Conservation (phyloP, 2,329 filamentous ascomycete species). For the Zymoseptoria pseudotritici region DNA sequence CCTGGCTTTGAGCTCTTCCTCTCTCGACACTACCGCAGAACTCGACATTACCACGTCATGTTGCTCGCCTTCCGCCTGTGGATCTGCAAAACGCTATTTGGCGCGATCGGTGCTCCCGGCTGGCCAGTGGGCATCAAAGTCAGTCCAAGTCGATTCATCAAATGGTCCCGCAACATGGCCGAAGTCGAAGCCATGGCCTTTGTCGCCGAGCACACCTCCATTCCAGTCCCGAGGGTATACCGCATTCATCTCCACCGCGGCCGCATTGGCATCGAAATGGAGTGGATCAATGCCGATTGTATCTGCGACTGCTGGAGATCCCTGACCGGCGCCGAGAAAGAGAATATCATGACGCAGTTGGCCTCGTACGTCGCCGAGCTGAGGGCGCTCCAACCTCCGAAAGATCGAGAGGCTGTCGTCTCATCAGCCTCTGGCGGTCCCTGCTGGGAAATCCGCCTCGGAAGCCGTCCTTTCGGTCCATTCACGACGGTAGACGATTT, state of each 20-base stretch:
- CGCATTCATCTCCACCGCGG: slow-evolving; percentile 36
- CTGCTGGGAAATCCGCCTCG: slow-evolving; percentile 8
- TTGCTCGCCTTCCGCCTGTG: slow-evolving; percentile 3
- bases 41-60: not conserved
- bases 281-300: slow-evolving; percentile 8
- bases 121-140: not conserved
- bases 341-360: not conserved
- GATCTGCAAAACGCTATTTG: not conserved
- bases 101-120: not conserved
- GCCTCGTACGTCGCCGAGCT: slow-evolving; percentile 4
- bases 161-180: slow-evolving; percentile 9
- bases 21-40: too few species aligned
- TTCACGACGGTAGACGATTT: slow-evolving; percentile 2
- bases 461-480: slow-evolving; percentile 4
- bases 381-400: not conserved
- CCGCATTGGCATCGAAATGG: slow-evolving; percentile 43
- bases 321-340: slow-evolving; percentile 2
- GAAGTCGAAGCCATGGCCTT: slow-evolving; percentile 38
- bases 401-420: not conserved
- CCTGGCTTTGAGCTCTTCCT: not conserved
- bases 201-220: slow-evolving; percentile 34
- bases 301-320: not conserved
- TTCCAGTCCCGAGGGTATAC: slow-evolving; percentile 41
- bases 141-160: slow-evolving; percentile 4
- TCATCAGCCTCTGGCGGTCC: slow-evolving; percentile 4